These are phyloP conservation scores for Zygotorulaspora chibaensis DNA, from an alignment of 805 yeast genomes.

Conservation along the genomic window DNA sequence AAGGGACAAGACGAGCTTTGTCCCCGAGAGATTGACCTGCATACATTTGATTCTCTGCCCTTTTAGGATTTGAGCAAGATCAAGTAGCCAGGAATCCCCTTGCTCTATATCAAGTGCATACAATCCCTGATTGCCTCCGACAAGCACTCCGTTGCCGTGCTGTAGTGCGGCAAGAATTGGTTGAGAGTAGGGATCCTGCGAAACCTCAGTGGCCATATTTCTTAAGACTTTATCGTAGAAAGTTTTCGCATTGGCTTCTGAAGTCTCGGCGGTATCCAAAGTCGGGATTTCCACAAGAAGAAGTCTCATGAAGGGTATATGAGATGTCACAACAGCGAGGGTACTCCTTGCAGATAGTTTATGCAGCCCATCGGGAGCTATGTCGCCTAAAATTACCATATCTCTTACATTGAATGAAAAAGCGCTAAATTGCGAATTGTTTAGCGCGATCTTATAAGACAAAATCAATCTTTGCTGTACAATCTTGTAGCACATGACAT, in stretches of 20 bases:
- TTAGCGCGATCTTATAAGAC: conserved; percentile 45
- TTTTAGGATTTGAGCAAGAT: conserved; percentile 33
- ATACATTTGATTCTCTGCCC: conserved; percentile 27
- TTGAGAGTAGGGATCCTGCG: conserved; percentile 30
- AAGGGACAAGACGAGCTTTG: conserved; percentile 15
- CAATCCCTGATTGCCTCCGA: conserved; percentile 28
- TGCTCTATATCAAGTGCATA: conserved; percentile 28
- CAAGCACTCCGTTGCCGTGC: conserved; percentile 20
- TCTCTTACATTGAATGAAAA: conserved; percentile 46
- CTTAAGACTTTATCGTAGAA: conserved; percentile 26
- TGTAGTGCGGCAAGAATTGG: conserved; percentile 24
- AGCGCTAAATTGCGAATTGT: conserved; percentile 68
- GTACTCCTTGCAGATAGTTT: conserved; percentile 9
- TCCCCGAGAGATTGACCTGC: conserved; percentile 13
- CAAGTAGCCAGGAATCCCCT: conserved; percentile 28
- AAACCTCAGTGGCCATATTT: conserved; percentile 29
- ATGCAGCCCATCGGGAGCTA: neutral
- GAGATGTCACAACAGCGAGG: conserved; percentile 68
- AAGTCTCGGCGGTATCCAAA: neutral
- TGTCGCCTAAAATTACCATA: conserved; percentile 13
- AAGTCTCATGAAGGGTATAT: conserved; percentile 70
- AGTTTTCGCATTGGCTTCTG: conserved; percentile 3
- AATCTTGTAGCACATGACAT: conserved; percentile 43
- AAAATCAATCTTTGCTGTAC: neutral
- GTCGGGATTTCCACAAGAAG: conserved; percentile 49